Conservation (phyloP, 2,329 filamentous ascomycete species). For the Orbilia brochopaga region DNA sequence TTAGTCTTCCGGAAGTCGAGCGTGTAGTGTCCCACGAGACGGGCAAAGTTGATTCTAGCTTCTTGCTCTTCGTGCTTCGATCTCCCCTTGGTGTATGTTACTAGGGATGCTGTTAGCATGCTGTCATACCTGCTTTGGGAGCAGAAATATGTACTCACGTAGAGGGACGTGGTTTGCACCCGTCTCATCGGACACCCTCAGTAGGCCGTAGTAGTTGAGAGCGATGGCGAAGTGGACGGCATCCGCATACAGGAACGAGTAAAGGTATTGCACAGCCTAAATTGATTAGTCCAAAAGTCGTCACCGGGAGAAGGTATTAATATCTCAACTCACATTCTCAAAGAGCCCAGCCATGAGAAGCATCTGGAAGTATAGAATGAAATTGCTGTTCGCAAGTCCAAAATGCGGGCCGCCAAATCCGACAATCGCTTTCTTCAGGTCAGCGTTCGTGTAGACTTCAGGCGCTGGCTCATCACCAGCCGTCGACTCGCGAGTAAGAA, state of each 20-base stretch:
- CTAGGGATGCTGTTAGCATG: slow-evolving; percentile 56
- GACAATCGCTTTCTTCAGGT: slow-evolving; percentile 78
- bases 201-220: slow-evolving; percentile 83
- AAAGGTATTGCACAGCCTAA: slow-evolving; percentile 84
- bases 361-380: slow-evolving; percentile 86
- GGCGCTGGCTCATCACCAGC: slow-evolving; percentile 69
- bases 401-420: slow-evolving; percentile 94
- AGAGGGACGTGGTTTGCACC: slow-evolving; percentile 41
- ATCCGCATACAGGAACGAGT: slow-evolving; percentile 87
- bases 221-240: slow-evolving; percentile 94
- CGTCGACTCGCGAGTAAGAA: slow-evolving; percentile 70
- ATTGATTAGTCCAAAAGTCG: slow-evolving; percentile 17
- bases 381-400: slow-evolving; percentile 72
- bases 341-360: slow-evolving; percentile 79
- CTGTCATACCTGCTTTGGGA: no score
- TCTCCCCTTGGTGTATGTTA: slow-evolving; percentile 61
- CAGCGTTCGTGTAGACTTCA: slow-evolving; percentile 69
- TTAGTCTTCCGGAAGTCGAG: slow-evolving; percentile 91
- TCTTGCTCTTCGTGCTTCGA: slow-evolving; percentile 60
- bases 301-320: no score
- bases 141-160: slow-evolving; percentile 59
- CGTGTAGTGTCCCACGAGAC: slow-evolving; percentile 93
- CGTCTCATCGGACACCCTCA: slow-evolving; percentile 67
- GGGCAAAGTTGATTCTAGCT: slow-evolving; percentile 90
- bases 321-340: slow-evolving; percentile 64